Percentiles rank a stretch among this genome's conserved stretches.
Conservation (phyloP, 345 rosid genomes). For the Limnanthes douglasii region DNA sequence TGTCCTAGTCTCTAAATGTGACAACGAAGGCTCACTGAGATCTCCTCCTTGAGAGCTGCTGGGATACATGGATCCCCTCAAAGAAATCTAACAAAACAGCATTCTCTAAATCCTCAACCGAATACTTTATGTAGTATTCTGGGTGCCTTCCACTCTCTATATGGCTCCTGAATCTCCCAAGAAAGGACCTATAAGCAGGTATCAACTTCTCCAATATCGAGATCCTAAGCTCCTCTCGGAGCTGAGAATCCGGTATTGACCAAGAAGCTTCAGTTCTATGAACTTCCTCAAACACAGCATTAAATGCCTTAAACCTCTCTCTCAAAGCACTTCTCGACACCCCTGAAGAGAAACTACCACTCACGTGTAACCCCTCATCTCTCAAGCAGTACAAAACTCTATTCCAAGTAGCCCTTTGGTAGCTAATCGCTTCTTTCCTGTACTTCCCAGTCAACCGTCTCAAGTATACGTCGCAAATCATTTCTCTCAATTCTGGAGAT, state of each 20-base stretch:
- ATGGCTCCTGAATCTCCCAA: slow-evolving; percentile 81
- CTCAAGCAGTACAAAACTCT: slow-evolving; percentile 62
- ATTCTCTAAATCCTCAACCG: slow-evolving; percentile 74
- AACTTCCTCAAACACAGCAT: slow-evolving; percentile 84
- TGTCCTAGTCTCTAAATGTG: slow-evolving; percentile 24
- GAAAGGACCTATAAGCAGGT: slow-evolving; percentile 90
- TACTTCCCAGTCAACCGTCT: slow-evolving; percentile 57
- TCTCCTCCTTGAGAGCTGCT: slow-evolving; percentile 68
- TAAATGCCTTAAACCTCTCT: slow-evolving; percentile 85
- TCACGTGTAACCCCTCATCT: slow-evolving; percentile 82
- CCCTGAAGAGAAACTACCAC: slow-evolving; percentile 81
- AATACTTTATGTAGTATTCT: slow-evolving; percentile 79
- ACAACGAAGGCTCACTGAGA: slow-evolving; percentile 41
- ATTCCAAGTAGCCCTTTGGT: slow-evolving; percentile 88
- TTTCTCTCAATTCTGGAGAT: slow-evolving; percentile 64
- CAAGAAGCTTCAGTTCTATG: slow-evolving; percentile 72
- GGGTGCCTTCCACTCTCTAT: slow-evolving; percentile 94
- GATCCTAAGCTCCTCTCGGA: slow-evolving; percentile 81
- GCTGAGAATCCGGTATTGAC: slow-evolving; percentile 73
- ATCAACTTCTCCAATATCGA: slow-evolving; percentile 69
- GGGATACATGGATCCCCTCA: slow-evolving; percentile 68
- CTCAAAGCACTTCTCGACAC: slow-evolving; percentile 68
- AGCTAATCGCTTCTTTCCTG: slow-evolving; percentile 62
- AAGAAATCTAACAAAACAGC: slow-evolving; percentile 90
- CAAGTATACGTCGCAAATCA: slow-evolving; percentile 84